These are phyloP conservation scores for Colletotrichum siamense DNA, from an alignment of 2,329 filamentous ascomycete species.

Conservation along the genomic window DNA sequence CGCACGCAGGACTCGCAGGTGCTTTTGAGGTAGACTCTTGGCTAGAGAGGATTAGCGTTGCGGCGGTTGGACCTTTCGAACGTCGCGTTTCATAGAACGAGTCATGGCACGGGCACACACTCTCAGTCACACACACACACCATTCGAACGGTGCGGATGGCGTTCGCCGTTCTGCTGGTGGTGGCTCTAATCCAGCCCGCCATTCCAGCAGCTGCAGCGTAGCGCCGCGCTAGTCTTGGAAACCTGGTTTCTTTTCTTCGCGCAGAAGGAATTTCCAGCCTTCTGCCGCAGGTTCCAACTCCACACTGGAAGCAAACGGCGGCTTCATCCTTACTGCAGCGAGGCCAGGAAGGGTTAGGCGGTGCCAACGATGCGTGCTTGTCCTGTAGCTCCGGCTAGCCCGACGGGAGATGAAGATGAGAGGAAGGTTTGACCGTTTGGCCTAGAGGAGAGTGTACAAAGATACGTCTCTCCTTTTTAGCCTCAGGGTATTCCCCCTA, in stretches of 20 bases:
- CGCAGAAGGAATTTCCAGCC: neutral
- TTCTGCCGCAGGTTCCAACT: neutral
- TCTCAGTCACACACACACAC: neutral
- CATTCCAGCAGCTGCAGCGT: neutral
- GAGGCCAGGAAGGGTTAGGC: neutral
- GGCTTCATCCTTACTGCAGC: slow-evolving; percentile 7
- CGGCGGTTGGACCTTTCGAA: slow-evolving; percentile 3
- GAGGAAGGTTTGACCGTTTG: neutral
- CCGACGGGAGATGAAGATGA: neutral
- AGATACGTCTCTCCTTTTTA: neutral
- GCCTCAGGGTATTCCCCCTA: neutral
- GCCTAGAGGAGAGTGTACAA: neutral
- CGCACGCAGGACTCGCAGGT: neutral
- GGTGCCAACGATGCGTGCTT: neutral
- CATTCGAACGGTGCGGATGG: slow-evolving; percentile 5
- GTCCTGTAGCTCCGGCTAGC: neutral
- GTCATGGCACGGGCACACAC: slow-evolving; percentile 3
- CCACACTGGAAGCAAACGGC: slow-evolving; percentile 1
- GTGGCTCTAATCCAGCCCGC: neutral
- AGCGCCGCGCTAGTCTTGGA: neutral
- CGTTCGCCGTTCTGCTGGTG: neutral
- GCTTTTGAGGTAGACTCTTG: neutral
- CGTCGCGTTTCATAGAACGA: slow-evolving; percentile 17
- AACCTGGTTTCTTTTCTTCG: neutral
- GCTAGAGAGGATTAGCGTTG: slow-evolving; percentile 3